Evolutionary conservation across 192 early-diverging fungal species (phyloP).

Genomic region (Chytriomyces sp.): DNA sequence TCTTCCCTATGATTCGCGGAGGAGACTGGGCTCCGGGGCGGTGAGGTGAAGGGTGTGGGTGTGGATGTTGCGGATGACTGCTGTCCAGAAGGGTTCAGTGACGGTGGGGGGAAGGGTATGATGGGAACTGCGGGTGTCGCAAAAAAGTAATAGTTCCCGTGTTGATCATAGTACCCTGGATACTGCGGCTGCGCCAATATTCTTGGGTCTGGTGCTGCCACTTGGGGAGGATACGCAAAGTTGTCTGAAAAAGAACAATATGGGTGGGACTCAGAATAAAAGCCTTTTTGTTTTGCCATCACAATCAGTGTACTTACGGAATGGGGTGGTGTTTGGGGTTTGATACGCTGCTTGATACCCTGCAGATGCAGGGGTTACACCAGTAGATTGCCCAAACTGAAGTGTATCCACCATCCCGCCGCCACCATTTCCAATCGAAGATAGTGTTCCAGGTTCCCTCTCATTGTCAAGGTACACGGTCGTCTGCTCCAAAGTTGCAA

Average conservation of each 20-base stretch:
- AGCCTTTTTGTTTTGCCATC: no score
- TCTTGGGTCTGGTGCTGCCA: no score
- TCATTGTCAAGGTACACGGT: not conserved
- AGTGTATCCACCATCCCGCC: not conserved
- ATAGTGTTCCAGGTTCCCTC: not conserved
- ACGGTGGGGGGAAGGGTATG: not conserved
- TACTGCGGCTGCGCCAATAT: not conserved
- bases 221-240: no score
- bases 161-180: constrained; percentile 8
- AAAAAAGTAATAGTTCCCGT: constrained; percentile 3
- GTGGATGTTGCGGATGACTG: no score
- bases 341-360: not conserved
- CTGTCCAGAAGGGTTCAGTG: no score
- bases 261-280: no score
- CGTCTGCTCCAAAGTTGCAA: not conserved
- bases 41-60: no score
- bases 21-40: no score
- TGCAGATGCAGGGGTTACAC: not conserved
- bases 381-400: not conserved
- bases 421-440: not conserved
- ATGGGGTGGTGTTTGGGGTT: not conserved
- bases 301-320: no score
- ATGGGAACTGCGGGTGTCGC: not conserved
- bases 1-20: no score
- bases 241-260: no score